Evolutionary conservation across 1,284 basidiomycete genomes (phyloP).

Genomic region (Tilletiaria anomala): DNA sequence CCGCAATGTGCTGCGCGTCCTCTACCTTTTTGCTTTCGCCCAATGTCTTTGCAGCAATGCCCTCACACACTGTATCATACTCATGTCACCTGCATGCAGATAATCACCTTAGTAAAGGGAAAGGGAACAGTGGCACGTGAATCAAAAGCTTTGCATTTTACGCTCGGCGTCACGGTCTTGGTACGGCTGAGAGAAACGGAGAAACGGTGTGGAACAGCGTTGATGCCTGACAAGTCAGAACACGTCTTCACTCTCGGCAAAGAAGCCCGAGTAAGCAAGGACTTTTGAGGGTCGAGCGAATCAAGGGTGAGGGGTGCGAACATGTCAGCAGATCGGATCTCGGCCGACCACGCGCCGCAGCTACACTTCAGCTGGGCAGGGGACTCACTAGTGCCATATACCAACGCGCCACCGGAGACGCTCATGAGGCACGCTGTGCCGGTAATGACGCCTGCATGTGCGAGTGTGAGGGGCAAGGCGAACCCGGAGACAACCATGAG

Average conservation of each 20-base stretch:
- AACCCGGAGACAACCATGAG: constrained; percentile 78
- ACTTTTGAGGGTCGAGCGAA: constrained; percentile 5
- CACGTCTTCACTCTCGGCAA: constrained; percentile 25
- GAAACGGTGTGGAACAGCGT: too few species aligned
- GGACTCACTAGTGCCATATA: constrained; percentile 81
- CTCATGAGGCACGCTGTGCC: constrained; percentile 82
- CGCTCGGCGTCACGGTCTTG: too few species aligned
- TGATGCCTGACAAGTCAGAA: too few species aligned
- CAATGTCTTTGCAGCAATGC: too few species aligned
- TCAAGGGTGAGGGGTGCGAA: neutral
- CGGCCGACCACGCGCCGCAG: constrained; percentile 26
- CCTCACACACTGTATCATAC: too few species aligned
- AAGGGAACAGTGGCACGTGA: too few species aligned
- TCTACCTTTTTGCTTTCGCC: too few species aligned
- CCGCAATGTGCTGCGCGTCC: too few species aligned
- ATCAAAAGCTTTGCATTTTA: too few species aligned
- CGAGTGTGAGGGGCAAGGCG: constrained; percentile 76
- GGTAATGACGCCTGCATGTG: constrained; percentile 77
- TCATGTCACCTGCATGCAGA: too few species aligned
- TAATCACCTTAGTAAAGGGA: too few species aligned
- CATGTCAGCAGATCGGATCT: neutral
- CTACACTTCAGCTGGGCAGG: constrained; percentile 38
- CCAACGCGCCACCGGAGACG: constrained; percentile 77
- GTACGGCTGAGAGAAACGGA: too few species aligned
- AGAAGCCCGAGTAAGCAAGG: constrained; percentile 31